Conservation (phyloP, 257 asterid genomes). For the Salvia hispanica region DNA sequence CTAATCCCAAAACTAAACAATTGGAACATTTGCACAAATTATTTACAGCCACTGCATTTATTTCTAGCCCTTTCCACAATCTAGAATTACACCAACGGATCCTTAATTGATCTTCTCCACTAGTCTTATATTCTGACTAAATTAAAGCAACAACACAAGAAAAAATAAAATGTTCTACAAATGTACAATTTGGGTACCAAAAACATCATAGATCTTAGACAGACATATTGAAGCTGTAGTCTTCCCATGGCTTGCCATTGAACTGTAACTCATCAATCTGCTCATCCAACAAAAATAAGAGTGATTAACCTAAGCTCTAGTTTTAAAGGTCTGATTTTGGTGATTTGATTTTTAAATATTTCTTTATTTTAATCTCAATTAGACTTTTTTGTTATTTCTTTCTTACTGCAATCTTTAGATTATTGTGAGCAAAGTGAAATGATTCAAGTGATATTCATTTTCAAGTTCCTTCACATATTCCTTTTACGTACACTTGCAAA, state of each 20-base stretch:
- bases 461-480: neutral
- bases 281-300: constrained; percentile 8
- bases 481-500: neutral
- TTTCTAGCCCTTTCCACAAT: no score
- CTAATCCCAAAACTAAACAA: no score
- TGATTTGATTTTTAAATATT: no score
- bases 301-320: neutral
- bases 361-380: neutral
- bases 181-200: neutral
- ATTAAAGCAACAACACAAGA: no score
- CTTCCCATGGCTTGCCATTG: constrained; percentile 33
- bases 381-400: no score
- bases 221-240: constrained; percentile 25
- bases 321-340: neutral
- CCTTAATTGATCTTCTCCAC: no score
- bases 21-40: no score
- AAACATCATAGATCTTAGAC: neutral
- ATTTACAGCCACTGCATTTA: no score
- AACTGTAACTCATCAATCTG: constrained; percentile 16
- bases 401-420: neutral
- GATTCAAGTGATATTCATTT: neutral
- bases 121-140: no score
- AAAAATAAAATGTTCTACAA: no score
- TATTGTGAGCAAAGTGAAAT: neutral
- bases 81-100: no score